These are phyloP conservation scores for Ogataea ramenticola DNA, from an alignment of 805 yeast species.

Conservation along the genomic window DNA sequence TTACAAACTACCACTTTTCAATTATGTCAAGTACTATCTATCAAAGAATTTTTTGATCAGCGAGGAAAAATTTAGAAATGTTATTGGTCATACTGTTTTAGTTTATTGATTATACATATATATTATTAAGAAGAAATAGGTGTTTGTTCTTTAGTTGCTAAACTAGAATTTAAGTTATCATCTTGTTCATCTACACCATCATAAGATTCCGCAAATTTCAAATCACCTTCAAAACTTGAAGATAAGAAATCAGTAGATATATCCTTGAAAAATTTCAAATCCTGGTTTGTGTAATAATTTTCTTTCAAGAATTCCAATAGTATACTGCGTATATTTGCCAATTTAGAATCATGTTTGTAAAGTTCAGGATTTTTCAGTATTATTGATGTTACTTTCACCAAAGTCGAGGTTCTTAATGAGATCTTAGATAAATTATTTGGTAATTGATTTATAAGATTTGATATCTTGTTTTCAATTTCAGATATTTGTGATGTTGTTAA, in stretches of 20 bases:
- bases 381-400: constrained; percentile 25
- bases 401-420: constrained; percentile 22
- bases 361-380: constrained; percentile 31
- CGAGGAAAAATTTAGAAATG: no score
- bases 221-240: constrained; percentile 13
- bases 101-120: neutral
- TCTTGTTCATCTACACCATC: constrained; percentile 13
- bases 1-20: no score
- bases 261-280: neutral
- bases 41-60: no score
- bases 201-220: constrained; percentile 13
- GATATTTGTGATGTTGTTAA: constrained; percentile 14
- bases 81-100: no score
- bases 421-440: constrained; percentile 2
- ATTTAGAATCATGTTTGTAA: constrained; percentile 9
- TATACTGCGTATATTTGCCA: neutral
- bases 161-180: constrained; percentile 7
- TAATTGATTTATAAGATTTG: neutral
- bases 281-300: neutral
- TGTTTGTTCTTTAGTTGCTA: neutral
- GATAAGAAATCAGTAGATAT: neutral
- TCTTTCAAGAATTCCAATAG: neutral
- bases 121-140: neutral
- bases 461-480: neutral
- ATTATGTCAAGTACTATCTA: no score